Evolutionary conservation across 2,329 filamentous ascomycete species (phyloP), one percentile per base, ranked within the genome.

Genomic region (Alternaria brassicicola): DNA sequence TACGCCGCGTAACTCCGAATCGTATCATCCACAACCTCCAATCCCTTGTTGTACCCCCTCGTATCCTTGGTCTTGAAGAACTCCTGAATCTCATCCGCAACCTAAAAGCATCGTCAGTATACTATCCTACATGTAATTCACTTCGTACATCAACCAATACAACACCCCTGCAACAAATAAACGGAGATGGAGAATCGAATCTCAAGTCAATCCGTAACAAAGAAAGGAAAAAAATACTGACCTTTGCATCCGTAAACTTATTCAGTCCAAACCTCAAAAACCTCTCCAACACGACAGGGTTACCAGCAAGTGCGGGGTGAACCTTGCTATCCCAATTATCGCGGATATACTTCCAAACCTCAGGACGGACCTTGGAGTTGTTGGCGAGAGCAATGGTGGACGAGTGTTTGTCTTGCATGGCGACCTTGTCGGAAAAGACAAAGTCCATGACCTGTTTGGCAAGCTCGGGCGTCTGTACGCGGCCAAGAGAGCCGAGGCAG

Each of bases 11-110:
- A 89, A 10, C 90, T 92, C 39, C 88, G 86, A 65, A 98, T 91
- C 62, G 89, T 93, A 76, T 98, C 95, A 75, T 89, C 88, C 62
- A 94, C 89, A 65, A 96, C 92, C 65, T 89, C 89, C 50, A 99
- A 80, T 4, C 92, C 93, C 54, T 95, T 88, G 76, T 96, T 91
- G 78, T 93, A 98, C 47, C 88, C 90, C 70, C 87, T 87, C 17
- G 90, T 94, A 72, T 98, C 91, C 82, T 94, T 96, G 70, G 86
- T 85, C 68, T 86, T 84, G 82, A 98, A 99, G 83, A 99, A 99
- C 3, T 80, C 76, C 48, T 88, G 84, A 69, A 99, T 95, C 52
- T 97, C 92, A 64, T 87, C 83, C 62, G 92, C 85, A 15, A 87
- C 84, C 25, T 26, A 26, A 26, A 26, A 26, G 4, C 25, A 26